These are phyloP conservation scores for Psilocybe sp. DNA, from an alignment of 768 basidiomycete genomes.

Conservation along the genomic window DNA sequence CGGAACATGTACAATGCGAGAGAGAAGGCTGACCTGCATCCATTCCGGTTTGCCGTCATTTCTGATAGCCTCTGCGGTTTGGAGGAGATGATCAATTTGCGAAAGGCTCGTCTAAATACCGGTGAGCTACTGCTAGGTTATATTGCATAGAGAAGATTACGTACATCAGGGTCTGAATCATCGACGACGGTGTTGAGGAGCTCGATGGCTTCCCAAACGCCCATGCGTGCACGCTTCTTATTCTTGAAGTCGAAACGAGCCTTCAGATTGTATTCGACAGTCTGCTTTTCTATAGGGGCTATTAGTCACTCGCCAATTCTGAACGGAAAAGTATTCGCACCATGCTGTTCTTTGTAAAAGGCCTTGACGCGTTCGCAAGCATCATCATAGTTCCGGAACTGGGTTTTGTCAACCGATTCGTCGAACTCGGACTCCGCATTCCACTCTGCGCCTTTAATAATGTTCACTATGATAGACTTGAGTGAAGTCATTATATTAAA, in stretches of 20 bases:
- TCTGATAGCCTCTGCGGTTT: slow-evolving; percentile 89
- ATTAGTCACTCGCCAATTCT: neutral
- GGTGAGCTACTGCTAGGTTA: slow-evolving; percentile 11
- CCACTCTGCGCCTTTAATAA: slow-evolving; percentile 61
- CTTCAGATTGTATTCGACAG: slow-evolving; percentile 78
- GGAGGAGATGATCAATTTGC: slow-evolving; percentile 89
- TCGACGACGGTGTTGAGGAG: slow-evolving; percentile 85
- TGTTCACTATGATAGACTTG: slow-evolving; percentile 50
- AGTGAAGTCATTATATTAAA: neutral
- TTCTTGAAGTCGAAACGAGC: slow-evolving; percentile 74
- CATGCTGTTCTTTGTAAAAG: slow-evolving; percentile 79
- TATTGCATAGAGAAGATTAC: slow-evolving; percentile 14
- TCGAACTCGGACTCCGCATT: slow-evolving; percentile 58
- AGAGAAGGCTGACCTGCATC: slow-evolving; percentile 65
- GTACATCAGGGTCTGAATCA: slow-evolving; percentile 87
- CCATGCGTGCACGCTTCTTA: slow-evolving; percentile 69
- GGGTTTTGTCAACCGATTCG: slow-evolving; percentile 58
- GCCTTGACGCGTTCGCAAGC: slow-evolving; percentile 77
- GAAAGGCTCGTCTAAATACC: slow-evolving; percentile 60
- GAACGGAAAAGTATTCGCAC: slow-evolving; percentile 28
- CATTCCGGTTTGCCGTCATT: slow-evolving; percentile 86
- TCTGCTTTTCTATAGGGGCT: slow-evolving; percentile 69
- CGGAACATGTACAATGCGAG: neutral
- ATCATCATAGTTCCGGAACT: slow-evolving; percentile 70
- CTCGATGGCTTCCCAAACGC: slow-evolving; percentile 85